Percentiles rank a stretch among this genome's conserved stretches.
These are phyloP conservation scores for Ganoderma lingzhi DNA, from an alignment of 1,284 basidiomycete species.

Conservation along the genomic window DNA sequence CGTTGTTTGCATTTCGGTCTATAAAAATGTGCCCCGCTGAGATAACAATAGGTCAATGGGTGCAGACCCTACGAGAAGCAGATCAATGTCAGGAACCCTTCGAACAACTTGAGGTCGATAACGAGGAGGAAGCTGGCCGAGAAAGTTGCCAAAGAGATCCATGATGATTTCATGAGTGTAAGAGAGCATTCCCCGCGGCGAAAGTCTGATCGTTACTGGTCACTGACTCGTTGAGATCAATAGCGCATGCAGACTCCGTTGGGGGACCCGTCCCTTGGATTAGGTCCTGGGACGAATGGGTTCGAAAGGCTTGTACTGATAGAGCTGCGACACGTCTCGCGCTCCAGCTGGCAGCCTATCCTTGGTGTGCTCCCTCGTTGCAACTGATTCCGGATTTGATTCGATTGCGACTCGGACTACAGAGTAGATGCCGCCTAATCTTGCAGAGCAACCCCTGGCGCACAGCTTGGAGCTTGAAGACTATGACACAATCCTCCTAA, in stretches of 20 bases:
- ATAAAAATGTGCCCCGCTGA: not conserved
- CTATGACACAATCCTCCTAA: not conserved
- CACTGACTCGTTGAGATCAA: not conserved
- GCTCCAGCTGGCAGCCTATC: constrained; percentile 34
- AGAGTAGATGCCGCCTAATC: not conserved
- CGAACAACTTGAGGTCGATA: constrained; percentile 23
- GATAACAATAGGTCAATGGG: constrained; percentile 14
- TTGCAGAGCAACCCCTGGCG: not conserved
- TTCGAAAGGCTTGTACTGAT: constrained; percentile 30
- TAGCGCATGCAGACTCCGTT: constrained; percentile 15
- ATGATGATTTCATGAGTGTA: constrained; percentile 27
- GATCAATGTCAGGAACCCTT: constrained; percentile 28
- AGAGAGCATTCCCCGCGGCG: not conserved
- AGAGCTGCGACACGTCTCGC: constrained; percentile 31
- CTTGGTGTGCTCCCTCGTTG: constrained; percentile 22
- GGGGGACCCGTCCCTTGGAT: constrained; percentile 7
- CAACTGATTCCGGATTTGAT: not conserved
- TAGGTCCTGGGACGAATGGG: constrained; percentile 21
- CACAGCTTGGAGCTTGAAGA: not conserved
- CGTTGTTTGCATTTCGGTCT: not conserved
- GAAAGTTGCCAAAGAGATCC: constrained; percentile 30
- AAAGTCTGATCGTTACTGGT: not conserved
- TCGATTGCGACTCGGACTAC: not conserved
- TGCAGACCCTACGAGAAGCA: constrained; percentile 26
- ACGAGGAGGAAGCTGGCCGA: constrained; percentile 27